Evolutionary conservation across 192 early-diverging fungal species (phyloP).

Genomic region (Phlyctochytrium planicorne): DNA sequence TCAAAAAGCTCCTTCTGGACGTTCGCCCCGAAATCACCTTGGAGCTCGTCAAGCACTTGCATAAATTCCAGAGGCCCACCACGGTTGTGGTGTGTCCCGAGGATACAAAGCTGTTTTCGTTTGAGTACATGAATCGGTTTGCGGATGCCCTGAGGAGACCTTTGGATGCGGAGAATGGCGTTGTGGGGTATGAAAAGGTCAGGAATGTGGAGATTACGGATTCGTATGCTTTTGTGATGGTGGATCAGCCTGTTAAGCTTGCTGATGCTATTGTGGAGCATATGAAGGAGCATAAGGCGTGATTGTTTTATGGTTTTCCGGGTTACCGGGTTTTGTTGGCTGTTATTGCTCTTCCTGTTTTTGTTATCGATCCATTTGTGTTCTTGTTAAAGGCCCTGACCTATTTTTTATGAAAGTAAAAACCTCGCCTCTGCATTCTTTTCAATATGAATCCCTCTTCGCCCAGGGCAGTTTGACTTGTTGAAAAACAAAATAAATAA

Average conservation of each 20-base stretch:
- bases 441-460: too few relatives aligned
- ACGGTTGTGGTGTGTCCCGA: not conserved
- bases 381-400: too few relatives aligned
- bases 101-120: not conserved
- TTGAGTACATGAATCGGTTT: not conserved
- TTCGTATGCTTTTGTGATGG: constrained; percentile 1
- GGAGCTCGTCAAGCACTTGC: not conserved
- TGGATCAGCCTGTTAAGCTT: not conserved
- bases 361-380: too few relatives aligned
- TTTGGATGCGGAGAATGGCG: not conserved
- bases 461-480: too few relatives aligned
- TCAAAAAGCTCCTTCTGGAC: not conserved
- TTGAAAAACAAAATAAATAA: too few relatives aligned
- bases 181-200: not conserved
- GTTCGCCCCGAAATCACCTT: not conserved
- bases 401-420: too few relatives aligned
- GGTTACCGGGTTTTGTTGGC: too few relatives aligned
- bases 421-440: too few relatives aligned
- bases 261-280: not conserved
- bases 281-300: too few relatives aligned
- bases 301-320: too few relatives aligned
- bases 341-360: too few relatives aligned
- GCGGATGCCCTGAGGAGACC: not conserved
- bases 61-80: not conserved
- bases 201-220: not conserved